Conservation (phyloP, 805 yeast species). For the Yamadazyma paraphyllophila region DNA sequence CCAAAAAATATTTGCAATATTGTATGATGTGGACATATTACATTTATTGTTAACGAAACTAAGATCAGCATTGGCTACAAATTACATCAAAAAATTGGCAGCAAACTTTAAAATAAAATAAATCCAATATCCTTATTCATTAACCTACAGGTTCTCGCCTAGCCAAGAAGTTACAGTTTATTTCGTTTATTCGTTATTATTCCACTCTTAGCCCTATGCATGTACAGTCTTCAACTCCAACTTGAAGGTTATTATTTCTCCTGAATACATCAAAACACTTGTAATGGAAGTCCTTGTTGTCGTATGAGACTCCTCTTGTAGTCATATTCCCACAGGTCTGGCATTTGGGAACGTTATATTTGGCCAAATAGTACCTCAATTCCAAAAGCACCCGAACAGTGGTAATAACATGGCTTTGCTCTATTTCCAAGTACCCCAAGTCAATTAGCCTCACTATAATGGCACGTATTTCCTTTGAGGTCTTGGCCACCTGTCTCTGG, state of each 20-base stretch:
- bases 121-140: too few relatives aligned
- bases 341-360: slow-evolving; percentile 31
- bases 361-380: slow-evolving; percentile 42
- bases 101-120: too few relatives aligned
- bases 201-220: slow-evolving; percentile 3
- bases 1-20: not conserved
- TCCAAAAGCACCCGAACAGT: slow-evolving; percentile 48
- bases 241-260: slow-evolving; percentile 21
- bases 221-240: not conserved
- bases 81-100: too few relatives aligned
- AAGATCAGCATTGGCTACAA: too few relatives aligned
- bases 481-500: slow-evolving; percentile 18
- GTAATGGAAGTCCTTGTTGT: slow-evolving; percentile 38
- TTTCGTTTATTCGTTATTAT: not conserved
- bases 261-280: slow-evolving; percentile 44
- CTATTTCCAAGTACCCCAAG: slow-evolving; percentile 11
- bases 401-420: slow-evolving; percentile 30
- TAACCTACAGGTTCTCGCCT: too few relatives aligned
- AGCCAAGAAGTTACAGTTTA: too few relatives aligned
- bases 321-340: slow-evolving; percentile 51
- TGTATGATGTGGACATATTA: not conserved
- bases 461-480: slow-evolving; percentile 35
- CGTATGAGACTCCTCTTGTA: slow-evolving; percentile 45
- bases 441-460: slow-evolving; percentile 9
- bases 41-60: not conserved